Percentiles rank a stretch among this genome's conserved stretches.
These are phyloP conservation scores for Rubus idaeus DNA, from an alignment of 306 rosid genomes.

Conservation along the genomic window DNA sequence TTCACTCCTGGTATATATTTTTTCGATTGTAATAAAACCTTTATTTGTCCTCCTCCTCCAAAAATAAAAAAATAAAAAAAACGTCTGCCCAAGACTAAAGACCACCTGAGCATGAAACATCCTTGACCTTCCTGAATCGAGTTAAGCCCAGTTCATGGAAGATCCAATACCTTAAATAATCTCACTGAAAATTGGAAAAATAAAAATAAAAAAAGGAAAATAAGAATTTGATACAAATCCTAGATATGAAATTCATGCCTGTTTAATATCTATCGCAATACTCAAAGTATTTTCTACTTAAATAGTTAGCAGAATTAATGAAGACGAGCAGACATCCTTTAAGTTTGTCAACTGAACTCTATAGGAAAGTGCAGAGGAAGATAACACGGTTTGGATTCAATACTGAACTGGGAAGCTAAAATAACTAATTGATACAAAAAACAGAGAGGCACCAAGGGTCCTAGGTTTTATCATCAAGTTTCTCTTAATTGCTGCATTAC, in stretches of 20 bases:
- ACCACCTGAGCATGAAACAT: no score
- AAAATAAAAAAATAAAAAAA: no score
- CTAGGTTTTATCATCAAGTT: background rate
- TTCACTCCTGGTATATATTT: background rate
- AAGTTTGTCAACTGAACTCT: background rate
- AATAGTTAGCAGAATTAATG: background rate
- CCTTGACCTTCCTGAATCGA: background rate
- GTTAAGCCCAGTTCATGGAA: background rate
- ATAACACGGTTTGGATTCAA: background rate
- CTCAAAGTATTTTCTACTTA: background rate
- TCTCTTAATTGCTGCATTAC: background rate
- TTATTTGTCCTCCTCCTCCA: no score
- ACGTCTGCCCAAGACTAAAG: no score
- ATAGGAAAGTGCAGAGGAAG: background rate
- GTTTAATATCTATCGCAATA: background rate
- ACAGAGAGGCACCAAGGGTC: background rate
- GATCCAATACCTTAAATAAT: background rate
- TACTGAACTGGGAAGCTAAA: background rate
- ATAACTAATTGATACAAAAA: background rate
- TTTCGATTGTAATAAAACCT: no score
- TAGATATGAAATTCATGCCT: background rate
- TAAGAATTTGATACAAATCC: background rate
- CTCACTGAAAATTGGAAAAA: background rate
- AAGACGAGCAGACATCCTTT: background rate
- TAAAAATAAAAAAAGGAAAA: background rate